A percentile compares a stretch with the other conserved stretches of the same genome.
These are phyloP conservation scores for Colletotrichum sansevieriae DNA, from an alignment of 2,329 filamentous ascomycete genomes.

Conservation along the genomic window DNA sequence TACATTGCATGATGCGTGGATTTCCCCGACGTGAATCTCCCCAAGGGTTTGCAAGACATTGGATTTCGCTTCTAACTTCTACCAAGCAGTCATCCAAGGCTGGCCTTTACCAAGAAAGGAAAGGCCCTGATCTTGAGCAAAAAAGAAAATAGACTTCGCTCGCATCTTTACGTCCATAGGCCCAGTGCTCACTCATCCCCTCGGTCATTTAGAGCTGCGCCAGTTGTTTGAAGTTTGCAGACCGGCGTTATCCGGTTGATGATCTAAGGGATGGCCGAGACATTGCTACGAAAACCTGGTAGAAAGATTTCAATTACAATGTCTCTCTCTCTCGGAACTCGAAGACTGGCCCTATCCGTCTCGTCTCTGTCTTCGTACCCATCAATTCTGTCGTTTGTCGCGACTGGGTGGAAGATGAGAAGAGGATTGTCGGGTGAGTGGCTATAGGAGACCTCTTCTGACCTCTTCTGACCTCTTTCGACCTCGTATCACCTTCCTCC, in stretches of 20 bases:
- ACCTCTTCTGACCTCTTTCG: too few species aligned
- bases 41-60: neutral
- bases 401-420: neutral
- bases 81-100: too few species aligned
- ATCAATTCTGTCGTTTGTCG: neutral
- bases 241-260: neutral
- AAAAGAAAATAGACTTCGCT: too few species aligned
- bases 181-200: neutral
- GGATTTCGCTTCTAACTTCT: too few species aligned
- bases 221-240: neutral
- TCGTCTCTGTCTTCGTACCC: neutral
- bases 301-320: slow-evolving; percentile 1
- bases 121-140: too few species aligned
- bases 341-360: neutral
- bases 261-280: slow-evolving; percentile 32
- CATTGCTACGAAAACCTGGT: slow-evolving; percentile 5
- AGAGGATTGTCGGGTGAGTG: slow-evolving; percentile 4
- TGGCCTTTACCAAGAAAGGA: too few species aligned
- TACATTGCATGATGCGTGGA: slow-evolving; percentile 23
- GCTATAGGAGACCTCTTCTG: too few species aligned
- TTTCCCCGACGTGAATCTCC: slow-evolving; percentile 3
- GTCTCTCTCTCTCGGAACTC: neutral
- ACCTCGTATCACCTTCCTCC: neutral
- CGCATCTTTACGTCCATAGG: neutral
- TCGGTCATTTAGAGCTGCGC: neutral